These are phyloP conservation scores for Ilyonectria robusta DNA, from an alignment of 2,329 filamentous ascomycete species.

Conservation along the genomic window DNA sequence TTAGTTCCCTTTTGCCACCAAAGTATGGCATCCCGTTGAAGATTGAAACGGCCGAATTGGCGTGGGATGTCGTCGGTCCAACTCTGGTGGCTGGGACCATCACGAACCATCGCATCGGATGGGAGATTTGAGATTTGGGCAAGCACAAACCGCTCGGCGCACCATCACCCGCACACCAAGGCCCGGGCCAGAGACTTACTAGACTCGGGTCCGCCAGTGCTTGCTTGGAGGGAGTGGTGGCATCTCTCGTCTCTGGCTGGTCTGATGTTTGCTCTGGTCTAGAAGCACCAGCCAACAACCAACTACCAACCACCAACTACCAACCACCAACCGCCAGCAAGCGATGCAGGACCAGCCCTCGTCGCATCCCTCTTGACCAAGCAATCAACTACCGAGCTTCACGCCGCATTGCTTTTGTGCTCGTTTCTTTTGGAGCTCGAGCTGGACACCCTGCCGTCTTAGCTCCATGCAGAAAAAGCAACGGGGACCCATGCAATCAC, in stretches of 20 bases:
- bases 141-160: slow-evolving; percentile 2
- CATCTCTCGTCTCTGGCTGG: background rate
- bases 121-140: slow-evolving; percentile 14
- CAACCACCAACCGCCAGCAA: slow-evolving; percentile 14
- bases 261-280: background rate
- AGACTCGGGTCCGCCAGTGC: background rate
- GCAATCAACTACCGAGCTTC: slow-evolving; percentile 24
- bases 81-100: background rate
- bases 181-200: background rate
- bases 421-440: slow-evolving; percentile 29
- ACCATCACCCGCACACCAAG: background rate
- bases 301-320: slow-evolving; percentile 16
- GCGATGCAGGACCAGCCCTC: slow-evolving; percentile 2
- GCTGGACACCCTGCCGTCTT: background rate
- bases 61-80: slow-evolving; percentile 13
- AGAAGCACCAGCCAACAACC: slow-evolving; percentile 9
- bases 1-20: slow-evolving; percentile 3
- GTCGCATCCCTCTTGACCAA: slow-evolving; percentile 27
- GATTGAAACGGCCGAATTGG: slow-evolving; percentile 23
- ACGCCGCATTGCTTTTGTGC: slow-evolving; percentile 26
- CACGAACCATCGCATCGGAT: background rate
- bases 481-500: slow-evolving; percentile 10
- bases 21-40: slow-evolving; percentile 7
- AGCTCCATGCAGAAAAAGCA: slow-evolving; percentile 23
- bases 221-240: background rate